A percentile compares a stretch with the other conserved stretches of the same genome.
phyloP scores from a whole-genome alignment of 352 stramenopile genomes.

The Globisporangium acanthophoron region DNA sequence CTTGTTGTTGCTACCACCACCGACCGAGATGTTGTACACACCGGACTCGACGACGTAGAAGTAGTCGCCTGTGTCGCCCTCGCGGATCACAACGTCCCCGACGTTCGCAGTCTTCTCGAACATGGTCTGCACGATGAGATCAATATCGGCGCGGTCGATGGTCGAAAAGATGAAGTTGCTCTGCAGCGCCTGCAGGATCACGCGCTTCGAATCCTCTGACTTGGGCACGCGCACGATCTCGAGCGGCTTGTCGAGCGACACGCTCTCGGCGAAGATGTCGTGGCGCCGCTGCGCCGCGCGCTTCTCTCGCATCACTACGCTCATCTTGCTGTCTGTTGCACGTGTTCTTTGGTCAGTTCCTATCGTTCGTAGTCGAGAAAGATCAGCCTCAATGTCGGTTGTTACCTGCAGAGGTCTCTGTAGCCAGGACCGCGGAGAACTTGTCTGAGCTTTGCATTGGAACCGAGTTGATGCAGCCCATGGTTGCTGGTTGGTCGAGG shows the following conservation, averaged over 20 bases:
- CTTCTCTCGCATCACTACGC: no score
- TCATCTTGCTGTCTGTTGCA: no score
- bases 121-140: constrained; percentile 54
- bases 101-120: constrained; percentile 28
- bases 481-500: no score
- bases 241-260: constrained; percentile 51
- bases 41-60: constrained; percentile 82
- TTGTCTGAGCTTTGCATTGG: no score
- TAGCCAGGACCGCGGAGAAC: no score
- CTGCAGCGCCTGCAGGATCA: constrained; percentile 57
- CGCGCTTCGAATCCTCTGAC: constrained; percentile 27
- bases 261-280: constrained; percentile 71
- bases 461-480: no score
- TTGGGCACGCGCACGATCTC: constrained; percentile 33
- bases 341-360: no score
- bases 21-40: constrained; percentile 84
- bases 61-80: constrained; percentile 69
- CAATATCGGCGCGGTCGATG: constrained; percentile 42
- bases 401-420: no score
- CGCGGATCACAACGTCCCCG: constrained; percentile 47
- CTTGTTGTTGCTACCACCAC: no score
- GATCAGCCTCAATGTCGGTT: no score
- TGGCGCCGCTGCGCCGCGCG: constrained; percentile 44
- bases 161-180: constrained; percentile 69
- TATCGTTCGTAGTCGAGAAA: no score